Evolutionary conservation across 805 yeast genomes (phyloP).

Genomic region (Danielia reshetovae): DNA sequence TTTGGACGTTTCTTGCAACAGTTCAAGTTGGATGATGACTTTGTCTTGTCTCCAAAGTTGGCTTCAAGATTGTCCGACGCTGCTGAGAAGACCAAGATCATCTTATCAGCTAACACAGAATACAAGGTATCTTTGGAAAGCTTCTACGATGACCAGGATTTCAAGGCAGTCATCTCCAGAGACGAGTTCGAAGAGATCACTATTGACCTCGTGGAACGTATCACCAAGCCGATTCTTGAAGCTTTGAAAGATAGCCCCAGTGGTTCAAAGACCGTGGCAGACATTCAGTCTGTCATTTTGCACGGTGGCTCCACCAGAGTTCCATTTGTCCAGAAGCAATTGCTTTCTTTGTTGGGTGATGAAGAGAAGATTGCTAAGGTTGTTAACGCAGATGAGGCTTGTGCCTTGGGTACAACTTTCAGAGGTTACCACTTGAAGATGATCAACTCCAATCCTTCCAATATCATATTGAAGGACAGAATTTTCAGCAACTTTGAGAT

Average conservation of each 20-base stretch:
- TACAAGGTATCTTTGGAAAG: conserved; percentile 76
- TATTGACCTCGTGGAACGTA: conserved; percentile 41
- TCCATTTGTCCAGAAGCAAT: conserved; percentile 73
- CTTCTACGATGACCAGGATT: conserved; percentile 68
- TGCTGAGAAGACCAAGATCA: conserved; percentile 84
- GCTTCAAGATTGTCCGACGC: conserved; percentile 69
- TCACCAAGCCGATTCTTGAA: conserved; percentile 51
- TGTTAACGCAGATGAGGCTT: conserved; percentile 94
- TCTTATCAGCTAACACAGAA: conserved; percentile 84
- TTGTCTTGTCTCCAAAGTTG: conserved; percentile 52
- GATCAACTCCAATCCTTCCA: conserved; percentile 51
- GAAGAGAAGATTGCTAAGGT: conserved; percentile 66
- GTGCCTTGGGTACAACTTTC: conserved; percentile 84
- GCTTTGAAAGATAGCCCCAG: conserved; percentile 41
- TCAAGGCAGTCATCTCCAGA: conserved; percentile 63
- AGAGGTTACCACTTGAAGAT: conserved; percentile 67
- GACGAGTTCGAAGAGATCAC: conserved; percentile 70
- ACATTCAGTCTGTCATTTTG: conserved; percentile 64
- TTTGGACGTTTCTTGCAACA: conserved; percentile 51
- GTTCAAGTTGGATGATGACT: conserved; percentile 34
- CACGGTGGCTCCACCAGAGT: conserved; percentile 91
- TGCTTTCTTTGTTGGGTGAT: conserved; percentile 48
- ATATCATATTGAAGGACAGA: conserved; percentile 56
- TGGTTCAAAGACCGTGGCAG: conserved; percentile 19
- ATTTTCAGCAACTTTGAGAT: conserved; percentile 47